Evolutionary conservation across 495 filamentous ascomycete species (phyloP), one percentile per base, ranked within the genome.

Genomic region (Mytilinidion resinicola): DNA sequence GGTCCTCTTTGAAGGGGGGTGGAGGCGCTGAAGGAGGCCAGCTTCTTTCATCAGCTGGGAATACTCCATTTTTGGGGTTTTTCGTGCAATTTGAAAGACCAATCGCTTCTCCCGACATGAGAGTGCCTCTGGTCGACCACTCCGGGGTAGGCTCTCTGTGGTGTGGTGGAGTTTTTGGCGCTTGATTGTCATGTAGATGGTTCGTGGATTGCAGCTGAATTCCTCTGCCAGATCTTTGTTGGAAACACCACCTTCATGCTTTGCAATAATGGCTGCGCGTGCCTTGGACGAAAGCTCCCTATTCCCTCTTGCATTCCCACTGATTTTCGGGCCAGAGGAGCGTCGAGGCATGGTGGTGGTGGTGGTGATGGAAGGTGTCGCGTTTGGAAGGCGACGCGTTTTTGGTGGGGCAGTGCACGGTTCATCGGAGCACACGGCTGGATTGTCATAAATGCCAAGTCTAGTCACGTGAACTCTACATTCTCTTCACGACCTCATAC

Each of bases 251-350:
- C 39, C 53, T 14, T 56, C 39, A 49, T 12, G 12, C 43, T 46
- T 49, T 7, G n/a, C 11, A 49, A 56, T 12, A 47, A 56, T 56
- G 14, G 38, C 38, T 25, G n/a, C 9, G 4, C 53, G 53, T 14
- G 6, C 5, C 14, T 4, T 10, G 9, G 33, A 15, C 14, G 47
- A 51, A 19, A 58, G 33, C 33, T 58, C 55, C 3, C 2, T 5
- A 14, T 37, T 43, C 10, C 33, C 19, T 34, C 6, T 5, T 9
- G 44, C n/a, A 52, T 58, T 58, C 19, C n/a, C 55, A 14, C 33
- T 38, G 21, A 52, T 58, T 52, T 58, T 46, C 12, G 20, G 3
- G 36, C 55, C 55, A 58, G 51, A 58, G 6, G 55, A 58, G 6
- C 34, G 46, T 51, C 3, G n/a, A n/a, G n/a, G 34, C 15, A 20